phyloP scores from a whole-genome alignment of 2,329 filamentous ascomycete genomes.

The Colletotrichum paranaense region DNA sequence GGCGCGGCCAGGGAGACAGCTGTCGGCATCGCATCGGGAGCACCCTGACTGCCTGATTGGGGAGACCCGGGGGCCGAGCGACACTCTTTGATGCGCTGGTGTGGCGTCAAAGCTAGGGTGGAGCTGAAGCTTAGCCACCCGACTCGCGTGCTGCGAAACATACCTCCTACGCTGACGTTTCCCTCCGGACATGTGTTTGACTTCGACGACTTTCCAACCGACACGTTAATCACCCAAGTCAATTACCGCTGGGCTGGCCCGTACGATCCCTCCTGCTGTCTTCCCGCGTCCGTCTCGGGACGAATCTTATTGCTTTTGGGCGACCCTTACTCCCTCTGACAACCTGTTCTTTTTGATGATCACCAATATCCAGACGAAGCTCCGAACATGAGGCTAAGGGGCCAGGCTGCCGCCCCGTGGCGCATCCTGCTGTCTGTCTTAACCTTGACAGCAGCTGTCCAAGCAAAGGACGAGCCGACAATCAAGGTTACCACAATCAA shows the following conservation, averaged over 20 bases:
- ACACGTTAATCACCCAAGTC: slow-evolving; percentile 20
- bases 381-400: slow-evolving; percentile 67
- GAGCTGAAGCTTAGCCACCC: slow-evolving; percentile 37
- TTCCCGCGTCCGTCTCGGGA: not conserved
- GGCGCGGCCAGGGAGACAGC: slow-evolving; percentile 14
- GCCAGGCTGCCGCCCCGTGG: slow-evolving; percentile 59
- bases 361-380: slow-evolving; percentile 42
- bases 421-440: slow-evolving; percentile 64
- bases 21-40: slow-evolving; percentile 19
- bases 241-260: slow-evolving; percentile 33
- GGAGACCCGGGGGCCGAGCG: slow-evolving; percentile 10
- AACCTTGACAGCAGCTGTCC: slow-evolving; percentile 49
- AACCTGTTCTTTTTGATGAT: slow-evolving; percentile 54
- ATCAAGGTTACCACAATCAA: slow-evolving; percentile 75
- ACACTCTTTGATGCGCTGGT: slow-evolving; percentile 32
- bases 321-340: not conserved
- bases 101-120: slow-evolving; percentile 36
- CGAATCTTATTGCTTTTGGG: slow-evolving; percentile 3
- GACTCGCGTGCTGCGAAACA: slow-evolving; percentile 35
- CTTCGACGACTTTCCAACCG: slow-evolving; percentile 29
- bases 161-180: slow-evolving; percentile 37
- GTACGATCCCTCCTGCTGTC: slow-evolving; percentile 1
- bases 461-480: slow-evolving; percentile 73
- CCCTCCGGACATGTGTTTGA: slow-evolving; percentile 28
- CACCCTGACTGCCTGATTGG: slow-evolving; percentile 23